Percentiles rank a stretch among this genome's conserved stretches.
Evolutionary conservation across 208 protist species (phyloP).

Genomic region (Wallacemonas rigidus): DNA sequence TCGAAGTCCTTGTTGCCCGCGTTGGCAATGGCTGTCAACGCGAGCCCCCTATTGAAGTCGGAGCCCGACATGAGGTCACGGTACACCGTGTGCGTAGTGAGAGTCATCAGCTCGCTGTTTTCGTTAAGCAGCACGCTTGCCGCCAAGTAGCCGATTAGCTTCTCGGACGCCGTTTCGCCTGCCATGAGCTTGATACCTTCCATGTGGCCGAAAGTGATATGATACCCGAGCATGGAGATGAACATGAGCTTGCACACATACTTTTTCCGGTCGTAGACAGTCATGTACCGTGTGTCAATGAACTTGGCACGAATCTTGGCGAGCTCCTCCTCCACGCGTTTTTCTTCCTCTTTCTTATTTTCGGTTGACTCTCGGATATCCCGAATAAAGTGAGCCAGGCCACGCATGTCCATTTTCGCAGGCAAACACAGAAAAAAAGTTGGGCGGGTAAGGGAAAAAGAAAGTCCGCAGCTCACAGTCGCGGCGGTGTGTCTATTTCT

Average conservation of each 20-base stretch:
- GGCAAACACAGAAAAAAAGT: constrained; percentile 11
- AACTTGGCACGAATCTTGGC: constrained; percentile 99
- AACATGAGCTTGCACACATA: constrained; percentile 99
- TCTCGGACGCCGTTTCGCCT: constrained; percentile 95
- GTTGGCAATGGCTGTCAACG: constrained; percentile 97
- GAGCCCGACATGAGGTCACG: constrained; percentile 93
- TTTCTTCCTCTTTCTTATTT: constrained; percentile 94
- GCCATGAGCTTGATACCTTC: constrained; percentile 98
- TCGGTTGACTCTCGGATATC: constrained; percentile 93
- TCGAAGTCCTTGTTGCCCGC: constrained; percentile 97
- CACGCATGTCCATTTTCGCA: constrained; percentile 96
- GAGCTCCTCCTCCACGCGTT: constrained; percentile 98
- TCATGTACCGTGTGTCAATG: constrained; percentile 78
- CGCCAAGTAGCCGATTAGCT: constrained; percentile 98
- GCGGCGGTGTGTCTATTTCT: too few relatives aligned
- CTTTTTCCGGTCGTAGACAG: constrained; percentile 98
- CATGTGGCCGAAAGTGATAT: constrained; percentile 99
- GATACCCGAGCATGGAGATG: constrained; percentile 99
- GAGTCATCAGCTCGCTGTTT: constrained; percentile 95
- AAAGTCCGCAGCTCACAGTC: neutral
- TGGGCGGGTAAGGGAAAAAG: constrained; percentile 12
- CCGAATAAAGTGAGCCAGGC: constrained; percentile 95
- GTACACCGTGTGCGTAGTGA: constrained; percentile 98
- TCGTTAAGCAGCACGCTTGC: constrained; percentile 97
- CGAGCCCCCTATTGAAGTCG: constrained; percentile 94